Conservation (phyloP, 2,329 filamentous ascomycete genomes). For the Huntiella moniliformis region DNA sequence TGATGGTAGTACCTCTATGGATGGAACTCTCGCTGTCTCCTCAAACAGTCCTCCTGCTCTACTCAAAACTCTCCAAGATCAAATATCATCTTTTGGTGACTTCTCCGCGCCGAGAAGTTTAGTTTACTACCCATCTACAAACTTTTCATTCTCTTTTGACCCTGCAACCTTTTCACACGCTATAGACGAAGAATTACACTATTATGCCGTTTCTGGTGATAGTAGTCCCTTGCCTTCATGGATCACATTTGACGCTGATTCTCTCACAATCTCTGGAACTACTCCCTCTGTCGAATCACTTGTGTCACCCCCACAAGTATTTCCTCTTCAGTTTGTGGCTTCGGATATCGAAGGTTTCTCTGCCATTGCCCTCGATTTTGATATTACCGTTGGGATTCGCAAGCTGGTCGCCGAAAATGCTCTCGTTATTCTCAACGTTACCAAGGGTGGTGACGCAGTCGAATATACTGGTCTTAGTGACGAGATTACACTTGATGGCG, state of each 20-base stretch:
- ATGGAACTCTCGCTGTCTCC: slow-evolving; percentile 53
- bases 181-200: slow-evolving; percentile 33
- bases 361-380: slow-evolving; percentile 45
- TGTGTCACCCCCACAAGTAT: slow-evolving; percentile 49
- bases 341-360: slow-evolving; percentile 67
- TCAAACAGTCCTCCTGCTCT: slow-evolving; percentile 34
- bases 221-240: slow-evolving; percentile 74
- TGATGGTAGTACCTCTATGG: slow-evolving; percentile 42
- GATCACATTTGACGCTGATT: slow-evolving; percentile 51
- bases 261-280: slow-evolving; percentile 49
- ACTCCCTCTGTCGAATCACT: slow-evolving; percentile 47
- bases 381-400: slow-evolving; percentile 53
- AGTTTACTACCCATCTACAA: slow-evolving; percentile 31
- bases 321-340: slow-evolving; percentile 54
- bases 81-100: slow-evolving; percentile 38
- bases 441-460: slow-evolving; percentile 27
- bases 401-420: slow-evolving; percentile 45
- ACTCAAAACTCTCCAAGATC: slow-evolving; percentile 35
- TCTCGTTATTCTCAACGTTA: slow-evolving; percentile 37
- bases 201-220: slow-evolving; percentile 58
- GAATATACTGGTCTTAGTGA: slow-evolving; percentile 31
- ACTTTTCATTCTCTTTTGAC: slow-evolving; percentile 35
- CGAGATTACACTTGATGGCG: slow-evolving; percentile 39
- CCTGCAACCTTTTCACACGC: slow-evolving; percentile 43
- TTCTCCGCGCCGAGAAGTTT: slow-evolving; percentile 43